phyloP scores from a whole-genome alignment of 2,329 filamentous ascomycete genomes.

The Alternaria solani region DNA sequence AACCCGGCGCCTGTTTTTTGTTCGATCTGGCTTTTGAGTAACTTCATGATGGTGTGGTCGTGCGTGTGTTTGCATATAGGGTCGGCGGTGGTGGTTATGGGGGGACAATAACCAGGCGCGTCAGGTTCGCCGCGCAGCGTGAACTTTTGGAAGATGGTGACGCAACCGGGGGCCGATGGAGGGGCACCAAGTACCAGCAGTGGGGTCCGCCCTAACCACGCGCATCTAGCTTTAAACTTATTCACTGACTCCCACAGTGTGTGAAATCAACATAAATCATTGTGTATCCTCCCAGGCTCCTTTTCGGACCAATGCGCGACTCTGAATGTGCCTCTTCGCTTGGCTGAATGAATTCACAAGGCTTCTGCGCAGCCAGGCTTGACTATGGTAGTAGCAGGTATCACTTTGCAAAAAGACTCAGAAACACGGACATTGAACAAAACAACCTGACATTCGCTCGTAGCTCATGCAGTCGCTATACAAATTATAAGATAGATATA shows the following conservation, averaged over 20 bases:
- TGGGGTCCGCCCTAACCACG: not conserved
- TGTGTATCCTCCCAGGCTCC: too few species aligned
- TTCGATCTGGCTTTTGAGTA: constrained; percentile 73
- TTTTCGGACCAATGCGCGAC: not conserved
- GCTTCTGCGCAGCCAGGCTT: not conserved
- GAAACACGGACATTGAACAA: not conserved
- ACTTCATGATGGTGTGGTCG: constrained; percentile 62
- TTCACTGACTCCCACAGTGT: not conserved
- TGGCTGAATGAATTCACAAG: not conserved
- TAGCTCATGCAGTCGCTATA: not conserved
- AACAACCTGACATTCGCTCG: not conserved
- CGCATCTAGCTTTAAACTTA: not conserved
- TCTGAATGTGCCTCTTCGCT: not conserved
- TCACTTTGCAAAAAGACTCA: not conserved
- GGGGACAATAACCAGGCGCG: not conserved
- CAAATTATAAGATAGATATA: constrained; percentile 3
- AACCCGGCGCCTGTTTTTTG: constrained; percentile 68
- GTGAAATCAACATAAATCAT: not conserved
- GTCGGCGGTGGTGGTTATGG: not conserved
- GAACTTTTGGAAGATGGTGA: constrained; percentile 3
- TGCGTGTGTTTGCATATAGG: not conserved
- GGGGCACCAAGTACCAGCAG: constrained; percentile 1
- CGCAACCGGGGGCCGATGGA: constrained; percentile 1
- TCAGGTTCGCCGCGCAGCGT: not conserved
- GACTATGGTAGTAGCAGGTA: not conserved